These are phyloP conservation scores for Coemansia sp. DNA, from an alignment of 192 early-diverging fungal species.

Conservation along the genomic window DNA sequence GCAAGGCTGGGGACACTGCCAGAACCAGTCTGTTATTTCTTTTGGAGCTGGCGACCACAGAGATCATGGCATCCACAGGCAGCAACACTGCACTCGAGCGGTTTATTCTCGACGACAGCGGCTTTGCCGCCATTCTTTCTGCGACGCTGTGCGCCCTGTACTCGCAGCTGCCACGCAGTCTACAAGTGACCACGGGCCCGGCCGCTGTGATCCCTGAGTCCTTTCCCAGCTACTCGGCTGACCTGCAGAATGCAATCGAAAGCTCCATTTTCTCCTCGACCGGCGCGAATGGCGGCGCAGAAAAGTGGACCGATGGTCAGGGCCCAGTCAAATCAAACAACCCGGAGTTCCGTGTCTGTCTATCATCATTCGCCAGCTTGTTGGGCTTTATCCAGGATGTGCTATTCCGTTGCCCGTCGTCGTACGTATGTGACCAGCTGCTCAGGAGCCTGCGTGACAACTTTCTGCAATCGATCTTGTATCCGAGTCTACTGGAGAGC, in stretches of 20 bases:
- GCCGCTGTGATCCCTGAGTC: conserved; percentile 49
- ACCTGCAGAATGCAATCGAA: conserved; percentile 49
- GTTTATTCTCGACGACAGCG: conserved; percentile 76
- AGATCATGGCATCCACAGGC: conserved; percentile 53
- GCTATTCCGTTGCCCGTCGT: conserved; percentile 46
- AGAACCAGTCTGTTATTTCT: conserved; percentile 82
- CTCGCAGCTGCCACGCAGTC: conserved; percentile 81
- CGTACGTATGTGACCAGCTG: conserved; percentile 51
- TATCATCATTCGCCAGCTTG: conserved; percentile 34
- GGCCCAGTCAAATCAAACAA: conserved; percentile 64
- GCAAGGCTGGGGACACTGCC: conserved; percentile 80
- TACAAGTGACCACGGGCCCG: conserved; percentile 56
- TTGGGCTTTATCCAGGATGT: conserved; percentile 46
- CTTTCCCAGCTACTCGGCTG: conserved; percentile 51
- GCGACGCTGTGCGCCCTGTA: conserved; percentile 87
- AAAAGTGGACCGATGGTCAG: conserved; percentile 72
- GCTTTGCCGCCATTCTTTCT: conserved; percentile 79
- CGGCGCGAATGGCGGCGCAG: conserved; percentile 67
- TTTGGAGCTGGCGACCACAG: conserved; percentile 72
- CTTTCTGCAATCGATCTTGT: conserved; percentile 85
- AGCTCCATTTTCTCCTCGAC: conserved; percentile 63
- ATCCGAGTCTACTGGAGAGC: conserved; percentile 80
- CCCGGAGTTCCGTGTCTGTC: conserved; percentile 45
- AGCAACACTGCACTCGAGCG: conserved; percentile 66
- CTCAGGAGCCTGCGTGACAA: conserved; percentile 68